phyloP scores from a whole-genome alignment of 1,284 basidiomycete species.

The Rhodotorula sp. region DNA sequence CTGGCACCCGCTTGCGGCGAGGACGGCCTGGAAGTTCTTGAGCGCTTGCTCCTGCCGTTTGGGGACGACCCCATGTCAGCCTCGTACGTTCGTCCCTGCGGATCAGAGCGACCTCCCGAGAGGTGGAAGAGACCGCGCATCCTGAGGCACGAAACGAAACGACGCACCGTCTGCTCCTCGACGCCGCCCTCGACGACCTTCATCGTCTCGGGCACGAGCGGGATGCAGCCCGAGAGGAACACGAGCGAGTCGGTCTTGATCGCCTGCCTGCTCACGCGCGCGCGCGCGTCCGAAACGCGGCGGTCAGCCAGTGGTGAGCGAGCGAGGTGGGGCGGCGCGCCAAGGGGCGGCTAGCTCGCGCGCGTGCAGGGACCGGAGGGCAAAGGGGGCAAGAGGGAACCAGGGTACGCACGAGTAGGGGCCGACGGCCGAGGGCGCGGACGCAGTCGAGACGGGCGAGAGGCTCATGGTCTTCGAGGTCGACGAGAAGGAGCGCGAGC shows the following conservation, averaged over 20 bases:
- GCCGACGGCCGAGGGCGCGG: slow-evolving; percentile 78
- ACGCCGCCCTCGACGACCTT: slow-evolving; percentile 76
- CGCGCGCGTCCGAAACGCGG: neutral
- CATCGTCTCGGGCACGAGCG: slow-evolving; percentile 73
- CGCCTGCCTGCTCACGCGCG: slow-evolving; percentile 57
- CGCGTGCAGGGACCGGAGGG: neutral
- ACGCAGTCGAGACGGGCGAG: slow-evolving; percentile 3
- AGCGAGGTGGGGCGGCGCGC: neutral
- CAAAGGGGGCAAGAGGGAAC: neutral
- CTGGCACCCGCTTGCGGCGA: slow-evolving; percentile 77
- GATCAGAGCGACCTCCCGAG: too few species aligned
- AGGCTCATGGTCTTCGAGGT: neutral
- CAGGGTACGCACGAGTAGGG: slow-evolving; percentile 64
- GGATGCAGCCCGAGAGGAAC: slow-evolving; percentile 83
- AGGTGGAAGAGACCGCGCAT: neutral
- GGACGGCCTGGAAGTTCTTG: slow-evolving; percentile 79
- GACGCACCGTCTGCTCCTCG: slow-evolving; percentile 68
- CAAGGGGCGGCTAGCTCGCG: neutral
- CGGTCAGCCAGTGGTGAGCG: neutral
- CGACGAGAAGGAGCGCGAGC: too few species aligned
- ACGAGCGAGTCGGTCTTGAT: slow-evolving; percentile 81
- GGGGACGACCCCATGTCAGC: too few species aligned
- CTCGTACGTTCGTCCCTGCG: too few species aligned
- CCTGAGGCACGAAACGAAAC: neutral
- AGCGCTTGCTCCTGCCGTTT: slow-evolving; percentile 65